Conservation (phyloP, 495 filamentous ascomycete genomes). For the Melanomma pulvis-pyrius region DNA sequence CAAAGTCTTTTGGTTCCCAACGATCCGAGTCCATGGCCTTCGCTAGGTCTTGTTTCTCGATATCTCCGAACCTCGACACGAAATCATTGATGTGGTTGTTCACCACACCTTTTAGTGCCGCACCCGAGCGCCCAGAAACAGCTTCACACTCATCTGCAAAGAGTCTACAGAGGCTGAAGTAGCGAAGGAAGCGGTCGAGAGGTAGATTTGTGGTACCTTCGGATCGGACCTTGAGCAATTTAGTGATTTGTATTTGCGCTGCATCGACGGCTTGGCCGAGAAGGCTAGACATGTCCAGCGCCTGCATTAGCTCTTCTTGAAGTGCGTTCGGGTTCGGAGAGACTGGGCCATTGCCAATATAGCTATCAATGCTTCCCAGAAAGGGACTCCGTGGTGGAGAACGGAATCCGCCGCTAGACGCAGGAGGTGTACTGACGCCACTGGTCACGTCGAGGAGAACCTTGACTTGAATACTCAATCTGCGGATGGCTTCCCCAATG, state of each 20-base stretch:
- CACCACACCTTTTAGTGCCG: constrained; percentile 80
- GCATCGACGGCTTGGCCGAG: constrained; percentile 91
- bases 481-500: constrained; percentile 81
- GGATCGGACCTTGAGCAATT: constrained; percentile 86
- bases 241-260: constrained; percentile 88
- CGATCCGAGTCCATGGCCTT: constrained; percentile 85
- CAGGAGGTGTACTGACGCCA: constrained; percentile 55
- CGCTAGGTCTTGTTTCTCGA: constrained; percentile 76
- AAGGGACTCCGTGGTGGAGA: constrained; percentile 38
- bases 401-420: constrained; percentile 29
- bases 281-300: constrained; percentile 91
- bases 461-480: constrained; percentile 89
- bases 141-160: constrained; percentile 98
- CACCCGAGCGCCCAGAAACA: constrained; percentile 85
- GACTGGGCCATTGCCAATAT: neutral
- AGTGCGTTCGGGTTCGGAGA: constrained; percentile 28
- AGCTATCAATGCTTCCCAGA: constrained; percentile 34
- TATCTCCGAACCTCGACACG: constrained; percentile 72
- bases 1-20: constrained; percentile 89
- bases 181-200: constrained; percentile 79
- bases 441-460: constrained; percentile 94
- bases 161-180: constrained; percentile 89
- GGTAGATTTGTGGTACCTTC: constrained; percentile 78
- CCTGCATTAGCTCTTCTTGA: constrained; percentile 81
- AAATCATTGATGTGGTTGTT: constrained; percentile 92